Base-by-base conservation (phyloP, 371 early-diverging fungal species). In the Saksenaea vasiformis region DNA sequence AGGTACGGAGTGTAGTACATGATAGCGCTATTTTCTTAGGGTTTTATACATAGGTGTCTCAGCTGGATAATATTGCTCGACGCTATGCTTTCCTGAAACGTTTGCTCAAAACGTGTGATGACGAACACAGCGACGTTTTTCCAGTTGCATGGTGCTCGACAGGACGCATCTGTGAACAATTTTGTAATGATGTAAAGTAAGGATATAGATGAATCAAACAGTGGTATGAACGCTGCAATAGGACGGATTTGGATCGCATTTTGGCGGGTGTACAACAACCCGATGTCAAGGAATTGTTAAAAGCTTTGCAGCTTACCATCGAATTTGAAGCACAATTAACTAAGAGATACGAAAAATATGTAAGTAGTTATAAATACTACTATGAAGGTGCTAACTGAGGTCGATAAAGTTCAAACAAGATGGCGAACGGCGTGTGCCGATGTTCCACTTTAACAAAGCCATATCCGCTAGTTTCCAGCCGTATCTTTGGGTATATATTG, bases 11-110 rank as follows among this genome's bases (percentile, higher is more conserved):
- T 2, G 1, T 47, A 3, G 11, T 47, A 47, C 31, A 4, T 31
- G 7, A 7, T 31, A 0, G 5, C 51, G 24, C 8, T 9, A 47
- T 47, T 1, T 11, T 22, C 10, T 8, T 19, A 10, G 5, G 22
- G 17, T 19, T 0, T 3, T 22, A 4, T n/a, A 47, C 51, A 10
- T 61, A 90, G 87, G 85, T 92, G 3, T 88, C 95, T 17, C 90
- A 91, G 27, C 71, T 98, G 3, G 95, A 92, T 38, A 88, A 95
- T 59, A 85, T 95, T 0, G 87, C 93, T 1, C 82, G 95, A 22
- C 85, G 98, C n/a, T 97, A 93, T 74, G 92, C 98, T 1, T 97
- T 95, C 90, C 73, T 98, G 39, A 92, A 95, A 65, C 87, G 97
- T 36, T 75, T 91, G 11, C 67, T 96, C 27, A 94, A 93, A 70